Conservation (phyloP, 441 rosid species). For the Omphalea diandra region DNA sequence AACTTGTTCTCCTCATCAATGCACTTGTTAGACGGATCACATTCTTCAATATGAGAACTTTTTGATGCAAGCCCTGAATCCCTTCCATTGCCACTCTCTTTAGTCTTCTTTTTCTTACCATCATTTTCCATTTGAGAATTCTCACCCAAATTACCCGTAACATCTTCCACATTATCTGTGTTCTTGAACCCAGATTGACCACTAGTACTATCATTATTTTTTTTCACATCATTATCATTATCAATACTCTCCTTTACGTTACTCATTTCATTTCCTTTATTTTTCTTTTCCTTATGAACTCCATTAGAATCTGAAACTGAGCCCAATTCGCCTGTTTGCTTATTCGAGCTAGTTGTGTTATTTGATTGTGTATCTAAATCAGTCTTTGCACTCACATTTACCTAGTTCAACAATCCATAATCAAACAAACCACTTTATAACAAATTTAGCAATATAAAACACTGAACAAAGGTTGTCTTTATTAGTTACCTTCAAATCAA, state of each 20-base stretch:
- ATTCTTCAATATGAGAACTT: constrained; percentile 47
- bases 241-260: constrained; percentile 13
- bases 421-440: constrained; percentile 5
- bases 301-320: constrained; percentile 27
- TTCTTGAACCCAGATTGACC: constrained; percentile 18
- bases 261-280: constrained; percentile 14
- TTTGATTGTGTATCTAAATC: constrained; percentile 27
- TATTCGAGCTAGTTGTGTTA: constrained; percentile 20
- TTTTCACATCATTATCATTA: constrained; percentile 1
- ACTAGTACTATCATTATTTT: neutral
- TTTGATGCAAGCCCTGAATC: constrained; percentile 20
- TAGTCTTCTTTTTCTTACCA: constrained; percentile 20
- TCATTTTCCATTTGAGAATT: constrained; percentile 2
- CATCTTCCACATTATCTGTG: neutral
- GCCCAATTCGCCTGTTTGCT: constrained; percentile 17
- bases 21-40: constrained; percentile 71
- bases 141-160: constrained; percentile 3
- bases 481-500: constrained; percentile 45
- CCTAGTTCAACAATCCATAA: constrained; percentile 33
- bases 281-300: constrained; percentile 19
- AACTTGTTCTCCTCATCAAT: constrained; percentile 44
- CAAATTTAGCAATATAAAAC: constrained; percentile 3
- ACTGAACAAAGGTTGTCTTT: neutral
- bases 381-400: constrained; percentile 18
- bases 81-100: constrained; percentile 26